Evolutionary conservation across 1,284 basidiomycete genomes (phyloP).

Genomic region (Waitea zeae): DNA sequence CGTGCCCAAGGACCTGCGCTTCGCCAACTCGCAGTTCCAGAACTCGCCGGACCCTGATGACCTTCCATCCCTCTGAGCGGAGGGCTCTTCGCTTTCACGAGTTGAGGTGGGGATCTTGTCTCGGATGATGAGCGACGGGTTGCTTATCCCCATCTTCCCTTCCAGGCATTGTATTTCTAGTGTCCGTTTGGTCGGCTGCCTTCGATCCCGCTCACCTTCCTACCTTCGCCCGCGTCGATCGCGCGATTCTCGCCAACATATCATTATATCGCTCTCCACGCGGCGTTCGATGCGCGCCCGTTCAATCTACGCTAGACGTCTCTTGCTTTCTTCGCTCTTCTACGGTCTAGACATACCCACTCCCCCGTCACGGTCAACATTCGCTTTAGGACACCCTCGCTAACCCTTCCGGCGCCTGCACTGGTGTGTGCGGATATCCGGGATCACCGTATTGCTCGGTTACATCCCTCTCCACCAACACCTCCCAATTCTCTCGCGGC

Average conservation of each 20-base stretch:
- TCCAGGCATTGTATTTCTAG: neutral
- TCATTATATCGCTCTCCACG: too few species aligned
- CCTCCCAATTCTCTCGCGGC: neutral
- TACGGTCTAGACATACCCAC: neutral
- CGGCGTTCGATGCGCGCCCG: too few species aligned
- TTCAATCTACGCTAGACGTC: too few species aligned
- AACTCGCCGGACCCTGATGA: conserved; percentile 68
- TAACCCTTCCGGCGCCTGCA: too few species aligned
- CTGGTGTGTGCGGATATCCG: neutral
- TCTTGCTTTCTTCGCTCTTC: neutral
- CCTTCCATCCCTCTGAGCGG: conserved; percentile 29
- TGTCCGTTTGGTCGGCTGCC: too few species aligned
- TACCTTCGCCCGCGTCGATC: neutral
- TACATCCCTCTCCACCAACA: neutral
- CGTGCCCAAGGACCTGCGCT: conserved; percentile 26
- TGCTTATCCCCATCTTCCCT: neutral
- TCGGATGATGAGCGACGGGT: too few species aligned
- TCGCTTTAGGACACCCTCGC: neutral
- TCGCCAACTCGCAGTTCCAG: conserved; percentile 64
- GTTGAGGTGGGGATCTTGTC: neutral
- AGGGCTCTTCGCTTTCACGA: neutral
- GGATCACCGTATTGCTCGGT: neutral
- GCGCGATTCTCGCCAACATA: neutral
- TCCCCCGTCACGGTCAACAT: neutral
- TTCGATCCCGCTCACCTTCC: too few species aligned